These are phyloP conservation scores for Solanum piurae DNA, from an alignment of 257 asterid genomes.

Conservation along the genomic window DNA sequence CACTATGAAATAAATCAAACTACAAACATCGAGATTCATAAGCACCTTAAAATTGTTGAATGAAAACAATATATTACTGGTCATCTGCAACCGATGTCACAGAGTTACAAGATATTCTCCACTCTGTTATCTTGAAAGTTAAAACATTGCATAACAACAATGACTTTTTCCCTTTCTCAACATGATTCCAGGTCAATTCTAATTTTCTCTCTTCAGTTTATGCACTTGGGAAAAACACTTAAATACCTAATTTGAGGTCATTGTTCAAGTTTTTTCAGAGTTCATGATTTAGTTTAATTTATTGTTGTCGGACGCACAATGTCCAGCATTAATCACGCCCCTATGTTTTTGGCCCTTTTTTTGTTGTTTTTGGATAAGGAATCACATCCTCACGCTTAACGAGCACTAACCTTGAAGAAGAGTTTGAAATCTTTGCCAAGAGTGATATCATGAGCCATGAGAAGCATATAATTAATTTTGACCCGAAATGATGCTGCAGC, in stretches of 20 bases:
- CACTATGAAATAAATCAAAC: neutral
- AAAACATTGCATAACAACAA: neutral
- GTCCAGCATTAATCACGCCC: neutral
- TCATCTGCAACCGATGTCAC: neutral
- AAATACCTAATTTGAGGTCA: neutral
- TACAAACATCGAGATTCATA: neutral
- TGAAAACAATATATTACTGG: neutral
- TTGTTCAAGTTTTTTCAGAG: neutral
- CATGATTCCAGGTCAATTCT: neutral
- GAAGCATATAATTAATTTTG: slow-evolving; percentile 77
- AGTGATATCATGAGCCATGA: slow-evolving; percentile 96
- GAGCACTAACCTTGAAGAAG: slow-evolving; percentile 68
- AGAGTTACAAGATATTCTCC: neutral
- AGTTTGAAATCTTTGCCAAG: slow-evolving; percentile 91
- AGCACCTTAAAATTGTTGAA: neutral
- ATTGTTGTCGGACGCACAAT: neutral
- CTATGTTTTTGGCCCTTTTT: neutral
- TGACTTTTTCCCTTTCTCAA: neutral
- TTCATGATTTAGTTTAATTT: neutral
- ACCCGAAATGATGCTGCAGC: slow-evolving; percentile 94
- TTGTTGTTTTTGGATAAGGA: neutral
- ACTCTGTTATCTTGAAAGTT: neutral
- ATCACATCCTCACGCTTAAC: neutral
- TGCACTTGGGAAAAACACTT: neutral
- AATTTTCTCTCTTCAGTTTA: neutral